These are phyloP conservation scores for Apiospora hydei DNA, from an alignment of 2,329 filamentous ascomycete species.

Conservation along the genomic window DNA sequence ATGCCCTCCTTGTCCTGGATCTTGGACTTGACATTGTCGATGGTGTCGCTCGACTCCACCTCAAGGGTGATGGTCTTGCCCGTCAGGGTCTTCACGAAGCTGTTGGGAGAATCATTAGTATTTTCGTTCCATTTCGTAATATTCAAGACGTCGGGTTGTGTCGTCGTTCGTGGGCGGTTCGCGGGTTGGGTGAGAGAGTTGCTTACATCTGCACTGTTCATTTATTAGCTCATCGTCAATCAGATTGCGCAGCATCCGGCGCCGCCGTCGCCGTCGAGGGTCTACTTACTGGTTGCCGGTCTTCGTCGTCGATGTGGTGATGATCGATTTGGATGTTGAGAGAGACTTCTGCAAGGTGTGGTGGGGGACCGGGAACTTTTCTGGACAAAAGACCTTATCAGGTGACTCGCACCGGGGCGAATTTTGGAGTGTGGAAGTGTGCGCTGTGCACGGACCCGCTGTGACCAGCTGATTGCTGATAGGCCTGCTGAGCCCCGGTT, in stretches of 20 bases:
- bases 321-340: slow-evolving; percentile 44
- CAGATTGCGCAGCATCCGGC: background rate
- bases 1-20: slow-evolving; percentile 99
- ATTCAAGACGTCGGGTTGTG: slow-evolving; percentile 31
- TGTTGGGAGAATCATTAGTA: slow-evolving; percentile 50
- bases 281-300: slow-evolving; percentile 67
- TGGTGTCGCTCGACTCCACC: slow-evolving; percentile 98
- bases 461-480: slow-evolving; percentile 6
- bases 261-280: slow-evolving; percentile 22
- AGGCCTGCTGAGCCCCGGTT: background rate
- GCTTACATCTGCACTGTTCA: slow-evolving; percentile 82
- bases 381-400: slow-evolving; percentile 20
- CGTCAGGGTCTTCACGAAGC: slow-evolving; percentile 99
- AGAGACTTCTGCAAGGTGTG: slow-evolving; percentile 43
- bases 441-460: background rate
- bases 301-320: slow-evolving; percentile 52
- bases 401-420: slow-evolving; percentile 12
- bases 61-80: slow-evolving; percentile 99
- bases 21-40: slow-evolving; percentile 99
- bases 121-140: slow-evolving; percentile 31
- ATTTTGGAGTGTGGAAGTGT: slow-evolving; percentile 22
- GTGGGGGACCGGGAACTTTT: slow-evolving; percentile 18
- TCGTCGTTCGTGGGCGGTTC: slow-evolving; percentile 40
- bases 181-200: slow-evolving; percentile 53
- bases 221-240: background rate